Base-by-base conservation (phyloP, 2,329 filamentous ascomycete species). In the Stachybotrys chlorohalonatus region DNA sequence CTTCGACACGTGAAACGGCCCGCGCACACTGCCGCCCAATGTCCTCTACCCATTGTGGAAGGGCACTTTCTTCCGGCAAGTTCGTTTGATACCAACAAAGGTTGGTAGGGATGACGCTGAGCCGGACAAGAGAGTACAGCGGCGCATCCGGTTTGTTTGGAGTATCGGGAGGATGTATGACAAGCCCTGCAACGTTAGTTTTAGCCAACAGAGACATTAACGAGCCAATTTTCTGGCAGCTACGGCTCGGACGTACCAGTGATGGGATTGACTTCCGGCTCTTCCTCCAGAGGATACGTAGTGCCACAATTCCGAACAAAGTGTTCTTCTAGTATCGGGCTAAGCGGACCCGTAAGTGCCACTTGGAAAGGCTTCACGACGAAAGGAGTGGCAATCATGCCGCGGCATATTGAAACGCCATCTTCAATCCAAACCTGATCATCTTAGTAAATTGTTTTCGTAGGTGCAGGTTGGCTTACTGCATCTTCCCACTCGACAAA, bases 401-500 rank as follows among this genome's bases (percentile, higher is more conserved):
- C 81, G n/a, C 79, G 75, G 49, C 75, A 79, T 47, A 73, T 61
- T n/a, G 67, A 70, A 0, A 62, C 64, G 6, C 63, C 63, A 4
- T 65, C 68, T 5, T 73, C 66, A 0, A 67, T 64, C 72, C 74
- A 78, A 15, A 81, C 60, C 76, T 80, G 52, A 2, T 8, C 11
- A 30, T 7, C 53, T 65, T 24, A 67, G 55, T 16, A 30, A 6
- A 11, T 30, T 16, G 11, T 11, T 5, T 39, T 1, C 1, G 1
- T 1, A 7, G 9, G 2, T 1, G 4, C 7, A 8, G 4, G 17
- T 4, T 1, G 24, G 53, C 73, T 48, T 67, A 79, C 78, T 47
- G 66, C 69, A 50, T 81, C 73, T 59, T 84, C 81, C 72, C 80
- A 84, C 52, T 76, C 74, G 13, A 83, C 67, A 58, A 82, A 81